phyloP scores from a whole-genome alignment of 208 protist genomes.

The Acanthamoeba triangularis region DNA sequence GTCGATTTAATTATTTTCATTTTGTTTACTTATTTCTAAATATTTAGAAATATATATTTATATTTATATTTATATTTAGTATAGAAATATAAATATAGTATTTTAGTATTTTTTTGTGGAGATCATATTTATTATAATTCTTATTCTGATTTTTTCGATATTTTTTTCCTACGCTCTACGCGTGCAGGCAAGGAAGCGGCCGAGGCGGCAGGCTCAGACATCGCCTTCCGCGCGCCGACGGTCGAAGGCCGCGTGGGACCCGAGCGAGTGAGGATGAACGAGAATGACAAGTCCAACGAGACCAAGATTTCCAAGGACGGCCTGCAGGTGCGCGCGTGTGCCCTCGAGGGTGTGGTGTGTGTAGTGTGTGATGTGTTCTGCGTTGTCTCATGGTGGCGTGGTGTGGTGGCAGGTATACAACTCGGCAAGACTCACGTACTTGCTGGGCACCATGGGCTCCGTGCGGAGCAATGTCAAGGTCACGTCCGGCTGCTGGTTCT shows the following conservation, averaged over 20 bases:
- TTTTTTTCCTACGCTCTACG: too few species aligned
- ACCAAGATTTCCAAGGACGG: slow-evolving; percentile 68
- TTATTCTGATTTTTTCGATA: not conserved
- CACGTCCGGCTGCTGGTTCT: slow-evolving; percentile 61
- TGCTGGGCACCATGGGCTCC: slow-evolving; percentile 68
- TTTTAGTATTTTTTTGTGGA: not conserved
- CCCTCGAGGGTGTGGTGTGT: not conserved
- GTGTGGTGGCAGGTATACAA: not conserved
- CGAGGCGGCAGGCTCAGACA: not conserved
- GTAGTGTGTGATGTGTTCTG: not conserved
- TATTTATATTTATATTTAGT: not conserved
- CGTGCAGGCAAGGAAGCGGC: not conserved
- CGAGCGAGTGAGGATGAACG: not conserved
- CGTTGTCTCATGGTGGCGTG: not conserved
- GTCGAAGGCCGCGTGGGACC: not conserved
- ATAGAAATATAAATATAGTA: not conserved
- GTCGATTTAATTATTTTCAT: not conserved
- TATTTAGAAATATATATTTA: not conserved
- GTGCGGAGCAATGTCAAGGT: slow-evolving; percentile 59
- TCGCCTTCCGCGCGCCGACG: not conserved
- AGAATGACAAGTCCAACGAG: slow-evolving; percentile 17
- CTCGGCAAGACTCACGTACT: slow-evolving; percentile 3
- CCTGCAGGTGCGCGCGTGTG: not conserved
- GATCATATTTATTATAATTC: slow-evolving; percentile 15
- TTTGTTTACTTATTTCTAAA: not conserved